phyloP scores from a whole-genome alignment of 2,329 filamentous ascomycete genomes.

The Talaromyces sp. region DNA sequence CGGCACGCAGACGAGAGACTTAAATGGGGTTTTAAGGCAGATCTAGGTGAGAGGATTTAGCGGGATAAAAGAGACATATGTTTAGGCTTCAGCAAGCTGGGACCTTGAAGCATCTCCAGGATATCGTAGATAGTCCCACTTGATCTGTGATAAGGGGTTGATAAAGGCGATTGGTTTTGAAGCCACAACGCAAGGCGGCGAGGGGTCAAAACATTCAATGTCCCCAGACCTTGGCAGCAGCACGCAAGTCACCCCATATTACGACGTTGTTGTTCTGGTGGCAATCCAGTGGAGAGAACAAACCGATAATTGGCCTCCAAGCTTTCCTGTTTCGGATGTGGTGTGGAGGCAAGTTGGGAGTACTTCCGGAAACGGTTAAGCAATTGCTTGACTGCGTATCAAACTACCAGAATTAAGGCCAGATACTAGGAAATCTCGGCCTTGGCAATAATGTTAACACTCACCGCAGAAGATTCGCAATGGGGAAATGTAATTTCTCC shows the following conservation, averaged over 20 bases:
- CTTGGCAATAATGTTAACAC: too few relatives aligned
- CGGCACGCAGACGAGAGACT: not conserved
- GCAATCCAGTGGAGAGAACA: not conserved
- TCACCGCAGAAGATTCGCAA: too few relatives aligned
- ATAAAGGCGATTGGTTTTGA: not conserved
- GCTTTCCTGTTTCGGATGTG: not conserved
- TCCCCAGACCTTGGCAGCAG: not conserved
- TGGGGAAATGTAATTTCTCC: too few relatives aligned
- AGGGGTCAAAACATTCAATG: too few relatives aligned
- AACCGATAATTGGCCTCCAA: too few relatives aligned
- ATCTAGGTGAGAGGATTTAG: not conserved
- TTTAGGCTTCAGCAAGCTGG: not conserved
- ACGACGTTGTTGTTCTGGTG: not conserved
- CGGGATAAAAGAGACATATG: too few relatives aligned
- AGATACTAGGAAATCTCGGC: too few relatives aligned
- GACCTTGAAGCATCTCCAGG: not conserved
- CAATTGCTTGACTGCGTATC: too few relatives aligned
- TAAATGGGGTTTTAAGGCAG: not conserved
- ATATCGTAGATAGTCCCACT: not conserved
- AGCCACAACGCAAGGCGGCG: not conserved
- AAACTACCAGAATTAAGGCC: too few relatives aligned
- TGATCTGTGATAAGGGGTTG: conserved; percentile 1
- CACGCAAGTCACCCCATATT: not conserved
- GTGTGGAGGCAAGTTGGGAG: not conserved
- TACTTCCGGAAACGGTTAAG: not conserved